phyloP scores from a whole-genome alignment of 768 basidiomycete genomes.

The Pisolithus marmoratus region DNA sequence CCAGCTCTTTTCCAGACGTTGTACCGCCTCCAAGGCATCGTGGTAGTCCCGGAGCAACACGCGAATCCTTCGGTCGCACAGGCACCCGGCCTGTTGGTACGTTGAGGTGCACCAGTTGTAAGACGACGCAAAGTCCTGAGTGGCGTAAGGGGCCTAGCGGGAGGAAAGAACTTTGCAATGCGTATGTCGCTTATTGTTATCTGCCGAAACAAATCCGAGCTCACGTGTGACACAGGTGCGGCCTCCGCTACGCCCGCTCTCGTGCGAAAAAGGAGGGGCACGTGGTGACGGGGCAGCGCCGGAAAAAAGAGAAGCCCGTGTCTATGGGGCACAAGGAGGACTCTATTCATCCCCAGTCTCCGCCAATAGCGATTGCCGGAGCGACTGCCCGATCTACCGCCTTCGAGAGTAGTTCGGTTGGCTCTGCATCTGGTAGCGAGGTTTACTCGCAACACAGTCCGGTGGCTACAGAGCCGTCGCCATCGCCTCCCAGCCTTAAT shows the following conservation, averaged over 20 bases:
- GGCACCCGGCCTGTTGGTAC: slow-evolving; percentile 71
- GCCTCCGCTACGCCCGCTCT: slow-evolving; percentile 80
- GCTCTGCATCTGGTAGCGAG: slow-evolving; percentile 55
- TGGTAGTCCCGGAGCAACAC: slow-evolving; percentile 44
- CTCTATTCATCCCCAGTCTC: slow-evolving; percentile 16
- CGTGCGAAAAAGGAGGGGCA: slow-evolving; percentile 84
- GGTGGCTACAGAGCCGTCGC: slow-evolving; percentile 44
- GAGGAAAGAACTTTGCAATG: slow-evolving; percentile 89
- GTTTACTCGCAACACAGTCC: slow-evolving; percentile 45
- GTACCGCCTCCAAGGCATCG: slow-evolving; percentile 56
- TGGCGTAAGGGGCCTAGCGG: slow-evolving; percentile 91
- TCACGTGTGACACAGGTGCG: slow-evolving; percentile 50
- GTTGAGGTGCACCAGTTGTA: slow-evolving; percentile 72
- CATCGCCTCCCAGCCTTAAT: slow-evolving; percentile 58
- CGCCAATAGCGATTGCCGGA: slow-evolving; percentile 40
- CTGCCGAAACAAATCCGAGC: slow-evolving; percentile 6
- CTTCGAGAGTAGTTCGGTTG: slow-evolving; percentile 47
- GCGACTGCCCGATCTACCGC: slow-evolving; percentile 40
- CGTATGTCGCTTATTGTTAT: slow-evolving; percentile 48
- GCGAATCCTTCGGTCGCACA: slow-evolving; percentile 39
- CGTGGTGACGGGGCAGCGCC: slow-evolving; percentile 43
- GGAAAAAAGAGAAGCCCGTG: slow-evolving; percentile 53
- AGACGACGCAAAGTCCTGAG: slow-evolving; percentile 76
- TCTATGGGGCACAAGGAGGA: slow-evolving; percentile 24
- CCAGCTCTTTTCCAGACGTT: slow-evolving; percentile 32